A percentile compares a stretch with the other conserved stretches of the same genome.
Conservation (phyloP, 805 yeast species). For the Diddensiella caesifluorescens region DNA sequence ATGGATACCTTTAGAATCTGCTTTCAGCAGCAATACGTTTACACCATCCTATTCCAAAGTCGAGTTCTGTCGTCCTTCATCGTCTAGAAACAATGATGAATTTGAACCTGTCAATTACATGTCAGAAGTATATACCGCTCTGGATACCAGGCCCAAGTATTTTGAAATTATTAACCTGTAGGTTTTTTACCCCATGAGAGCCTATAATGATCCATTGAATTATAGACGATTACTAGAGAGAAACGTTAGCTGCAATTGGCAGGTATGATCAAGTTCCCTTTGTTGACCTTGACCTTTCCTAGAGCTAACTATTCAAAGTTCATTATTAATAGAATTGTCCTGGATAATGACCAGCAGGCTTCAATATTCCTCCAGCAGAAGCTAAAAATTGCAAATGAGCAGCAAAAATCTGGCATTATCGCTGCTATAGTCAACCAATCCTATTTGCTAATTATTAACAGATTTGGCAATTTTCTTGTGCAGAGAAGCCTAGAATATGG, state of each 20-base stretch:
- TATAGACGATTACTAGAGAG: constrained; percentile 30
- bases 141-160: no score
- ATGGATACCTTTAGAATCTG: no score
- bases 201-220: constrained; percentile 26
- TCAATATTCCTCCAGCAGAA: constrained; percentile 39
- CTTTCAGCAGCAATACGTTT: no score
- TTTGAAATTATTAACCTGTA: no score
- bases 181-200: constrained; percentile 15
- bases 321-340: constrained; percentile 32
- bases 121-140: no score
- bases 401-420: constrained; percentile 30
- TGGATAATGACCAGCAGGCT: constrained; percentile 37
- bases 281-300: not conserved
- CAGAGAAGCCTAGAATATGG: constrained; percentile 38
- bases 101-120: no score
- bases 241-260: constrained; percentile 30
- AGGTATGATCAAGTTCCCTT: constrained; percentile 1
- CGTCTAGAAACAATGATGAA: no score
- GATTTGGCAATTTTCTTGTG: constrained; percentile 40
- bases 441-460: constrained; percentile 34
- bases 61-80: no score
- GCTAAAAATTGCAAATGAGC: constrained; percentile 29
- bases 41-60: no score
- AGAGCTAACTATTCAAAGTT: constrained; percentile 14
- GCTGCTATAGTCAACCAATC: constrained; percentile 29